Percentiles rank a stretch among this genome's conserved stretches.
These are phyloP conservation scores for Pleurozium schreberi DNA, from an alignment of 225 moss, liverwort and hornwort genomes.

Conservation along the genomic window DNA sequence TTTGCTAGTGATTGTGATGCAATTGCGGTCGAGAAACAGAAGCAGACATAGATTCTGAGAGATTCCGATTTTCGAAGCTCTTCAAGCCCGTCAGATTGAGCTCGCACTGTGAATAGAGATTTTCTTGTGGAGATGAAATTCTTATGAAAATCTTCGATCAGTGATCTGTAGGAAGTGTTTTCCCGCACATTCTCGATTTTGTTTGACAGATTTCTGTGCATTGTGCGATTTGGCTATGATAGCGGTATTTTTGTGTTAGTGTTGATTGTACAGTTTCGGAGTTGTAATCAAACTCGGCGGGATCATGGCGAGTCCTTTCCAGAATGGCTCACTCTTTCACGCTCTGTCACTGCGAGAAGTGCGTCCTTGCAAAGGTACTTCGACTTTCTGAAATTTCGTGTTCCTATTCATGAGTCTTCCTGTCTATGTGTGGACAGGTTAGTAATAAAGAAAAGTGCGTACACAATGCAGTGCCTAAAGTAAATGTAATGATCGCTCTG, in stretches of 20 bases:
- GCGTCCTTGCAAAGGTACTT: conserved; percentile 39
- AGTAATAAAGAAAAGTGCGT: background rate
- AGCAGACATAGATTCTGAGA: no score
- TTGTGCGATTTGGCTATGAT: background rate
- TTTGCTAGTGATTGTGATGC: background rate
- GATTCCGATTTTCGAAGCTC: background rate
- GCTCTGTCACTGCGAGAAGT: conserved; percentile 41
- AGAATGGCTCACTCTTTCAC: conserved; percentile 31
- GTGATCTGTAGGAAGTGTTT: background rate
- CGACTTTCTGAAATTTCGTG: background rate
- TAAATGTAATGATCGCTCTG: background rate
- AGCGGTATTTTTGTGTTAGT: no score
- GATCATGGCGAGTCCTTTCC: conserved; percentile 13
- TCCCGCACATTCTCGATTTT: background rate
- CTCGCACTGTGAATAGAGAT: background rate
- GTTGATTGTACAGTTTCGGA: background rate
- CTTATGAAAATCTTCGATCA: background rate
- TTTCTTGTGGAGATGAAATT: background rate
- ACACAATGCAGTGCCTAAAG: no score
- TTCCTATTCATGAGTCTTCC: background rate
- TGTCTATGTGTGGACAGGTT: background rate
- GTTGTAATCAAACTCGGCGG: background rate
- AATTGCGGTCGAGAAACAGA: background rate
- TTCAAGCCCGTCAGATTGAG: background rate
- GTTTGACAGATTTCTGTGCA: background rate